These are phyloP conservation scores for Neurospora sp. DNA, from an alignment of 495 filamentous ascomycete species.

Conservation along the genomic window DNA sequence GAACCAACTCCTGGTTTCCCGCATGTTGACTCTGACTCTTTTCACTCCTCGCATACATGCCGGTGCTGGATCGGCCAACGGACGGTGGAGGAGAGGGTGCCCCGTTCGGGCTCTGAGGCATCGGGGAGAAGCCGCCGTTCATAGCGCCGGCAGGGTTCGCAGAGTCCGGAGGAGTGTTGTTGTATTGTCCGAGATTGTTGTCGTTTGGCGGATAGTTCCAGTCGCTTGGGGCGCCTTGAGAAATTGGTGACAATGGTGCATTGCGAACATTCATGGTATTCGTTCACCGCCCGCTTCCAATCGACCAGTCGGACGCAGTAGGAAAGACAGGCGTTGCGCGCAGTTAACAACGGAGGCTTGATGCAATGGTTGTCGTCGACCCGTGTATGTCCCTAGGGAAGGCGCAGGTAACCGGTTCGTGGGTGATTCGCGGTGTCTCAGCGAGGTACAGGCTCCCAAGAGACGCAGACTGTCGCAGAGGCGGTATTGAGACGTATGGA, in stretches of 20 bases:
- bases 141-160: conserved; percentile 50
- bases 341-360: neutral
- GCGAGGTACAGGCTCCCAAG: neutral
- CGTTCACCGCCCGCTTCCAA: conserved; percentile 1
- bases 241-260: conserved; percentile 73
- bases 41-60: conserved; percentile 58
- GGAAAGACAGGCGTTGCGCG: neutral
- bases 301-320: neutral
- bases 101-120: conserved; percentile 42
- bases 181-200: conserved; percentile 52
- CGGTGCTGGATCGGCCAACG: conserved; percentile 64
- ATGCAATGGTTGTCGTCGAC: neutral
- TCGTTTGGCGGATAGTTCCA: conserved; percentile 66
- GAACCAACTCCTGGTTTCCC: conserved; percentile 38
- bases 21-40: conserved; percentile 36
- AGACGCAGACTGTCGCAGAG: neutral
- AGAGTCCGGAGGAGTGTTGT: conserved; percentile 62
- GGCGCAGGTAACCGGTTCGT: neutral
- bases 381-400: neutral
- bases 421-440: neutral
- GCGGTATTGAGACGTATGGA: neutral
- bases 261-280: conserved; percentile 40
- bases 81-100: conserved; percentile 75
- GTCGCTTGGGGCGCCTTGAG: conserved; percentile 63
- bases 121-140: conserved; percentile 44